Base-by-base conservation (phyloP, 768 basidiomycete species). In the Tricholoma furcatifolium region DNA sequence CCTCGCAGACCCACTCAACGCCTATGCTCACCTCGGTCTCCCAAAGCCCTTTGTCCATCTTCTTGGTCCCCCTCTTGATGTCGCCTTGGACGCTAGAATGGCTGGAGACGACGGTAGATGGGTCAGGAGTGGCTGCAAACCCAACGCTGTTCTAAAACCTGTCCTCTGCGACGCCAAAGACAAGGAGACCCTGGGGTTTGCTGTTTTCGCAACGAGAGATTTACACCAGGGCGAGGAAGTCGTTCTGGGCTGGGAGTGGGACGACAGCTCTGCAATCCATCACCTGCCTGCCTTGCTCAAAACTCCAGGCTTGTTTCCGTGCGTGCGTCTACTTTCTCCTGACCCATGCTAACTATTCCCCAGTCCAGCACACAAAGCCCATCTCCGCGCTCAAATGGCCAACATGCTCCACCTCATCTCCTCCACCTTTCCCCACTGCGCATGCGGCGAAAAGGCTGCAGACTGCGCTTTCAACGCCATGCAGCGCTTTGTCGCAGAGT, bases 181-280 rank as follows among this genome's bases (percentile, higher is more conserved):
- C 31, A 55, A 57, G 31, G 53, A 62, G 3, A 67, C 73, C 2
- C 69, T 94, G 1, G 72, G 77, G 0, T 95, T 97, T 63, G 93
- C 84, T 0, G 73, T 97, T 0, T 95, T 93, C 57, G 90, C 94
- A 1, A 68, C 85, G 15, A 70, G 83, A 10, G 88, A 91, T 55
- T 76, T 98, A 58, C 80, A 79, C 50, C 81, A 81, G 31, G 78
- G 87, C 43, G 93, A 94, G 58, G 95, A 98, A 70, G 81, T 98
- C 17, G 83, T 94, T 0, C 70, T 98, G 0, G 89, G 88, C 0
- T 98, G 95, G 93, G 93, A 97, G 65, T 98, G 95, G 95, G 94
- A 98, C 60, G 95, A 98, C 62, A 84, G 84, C 2, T 89, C 92
- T 63, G 84, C 87, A 1, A 81, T 95, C 0, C 94, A 96, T 67